These are phyloP conservation scores for Smallanthus sonchifolius DNA, from an alignment of 129 eudicot species.

Conservation along the genomic window DNA sequence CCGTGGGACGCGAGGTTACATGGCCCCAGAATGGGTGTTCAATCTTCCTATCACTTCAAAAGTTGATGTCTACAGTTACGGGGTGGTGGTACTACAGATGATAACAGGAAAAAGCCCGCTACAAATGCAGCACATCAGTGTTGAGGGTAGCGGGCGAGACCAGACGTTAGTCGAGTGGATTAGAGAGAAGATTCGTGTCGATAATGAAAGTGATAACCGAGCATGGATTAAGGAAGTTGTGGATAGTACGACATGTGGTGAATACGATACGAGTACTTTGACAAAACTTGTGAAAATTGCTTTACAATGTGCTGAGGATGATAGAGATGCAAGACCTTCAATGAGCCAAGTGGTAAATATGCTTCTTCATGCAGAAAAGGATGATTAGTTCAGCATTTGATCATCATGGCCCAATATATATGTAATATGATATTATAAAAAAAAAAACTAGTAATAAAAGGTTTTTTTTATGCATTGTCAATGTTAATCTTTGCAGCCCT, in stretches of 20 bases:
- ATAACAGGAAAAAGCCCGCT: conserved; percentile 40
- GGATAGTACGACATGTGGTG: conserved; percentile 21
- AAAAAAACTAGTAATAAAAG: no score
- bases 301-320: conserved; percentile 48
- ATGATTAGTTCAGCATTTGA: background rate
- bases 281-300: conserved; percentile 30
- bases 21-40: conserved; percentile 63
- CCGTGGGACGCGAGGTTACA: conserved; percentile 63
- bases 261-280: conserved; percentile 14
- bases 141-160: conserved; percentile 6
- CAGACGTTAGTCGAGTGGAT: conserved; percentile 36
- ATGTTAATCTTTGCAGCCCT: no score
- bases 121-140: background rate
- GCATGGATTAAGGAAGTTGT: conserved; percentile 24
- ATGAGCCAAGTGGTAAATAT: conserved; percentile 45
- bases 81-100: conserved; percentile 45
- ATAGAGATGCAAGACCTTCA: conserved; percentile 42
- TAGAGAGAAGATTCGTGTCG: conserved; percentile 14
- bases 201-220: background rate
- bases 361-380: conserved; percentile 21
- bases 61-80: conserved; percentile 56
- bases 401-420: no score
- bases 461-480: no score
- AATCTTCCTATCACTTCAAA: conserved; percentile 47
- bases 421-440: no score